Conservation (phyloP, 768 basidiomycete species). For the Leccinum subgranulosum region DNA sequence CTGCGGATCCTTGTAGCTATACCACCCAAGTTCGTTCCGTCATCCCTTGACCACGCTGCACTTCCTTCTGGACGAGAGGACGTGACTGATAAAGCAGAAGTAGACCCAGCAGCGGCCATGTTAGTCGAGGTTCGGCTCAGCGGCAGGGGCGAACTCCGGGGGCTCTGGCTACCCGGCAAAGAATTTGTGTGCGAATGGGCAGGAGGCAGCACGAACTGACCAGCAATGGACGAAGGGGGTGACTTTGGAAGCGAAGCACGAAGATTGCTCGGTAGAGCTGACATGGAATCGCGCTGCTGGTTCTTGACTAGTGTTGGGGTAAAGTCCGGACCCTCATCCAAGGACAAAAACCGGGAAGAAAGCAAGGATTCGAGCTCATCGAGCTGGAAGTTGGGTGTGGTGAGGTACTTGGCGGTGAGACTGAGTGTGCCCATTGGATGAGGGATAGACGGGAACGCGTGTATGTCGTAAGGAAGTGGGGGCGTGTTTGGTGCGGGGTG, state of each 20-base stretch:
- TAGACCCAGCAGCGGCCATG: constrained; percentile 29
- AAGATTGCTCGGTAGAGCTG: constrained; percentile 40
- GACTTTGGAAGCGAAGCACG: constrained; percentile 47
- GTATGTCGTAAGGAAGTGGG: constrained; percentile 48
- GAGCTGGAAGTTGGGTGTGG: constrained; percentile 64
- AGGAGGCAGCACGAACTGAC: constrained; percentile 42
- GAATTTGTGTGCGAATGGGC: constrained; percentile 36
- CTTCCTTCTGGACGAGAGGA: constrained; percentile 40
- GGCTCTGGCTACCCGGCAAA: constrained; percentile 36
- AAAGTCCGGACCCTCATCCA: constrained; percentile 64
- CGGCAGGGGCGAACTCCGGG: constrained; percentile 34
- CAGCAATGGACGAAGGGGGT: constrained; percentile 42
- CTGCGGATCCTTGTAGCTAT: constrained; percentile 44
- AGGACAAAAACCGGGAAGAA: constrained; percentile 67
- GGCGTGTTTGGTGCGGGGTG: constrained; percentile 38
- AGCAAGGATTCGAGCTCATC: constrained; percentile 77
- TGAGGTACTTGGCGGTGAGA: constrained; percentile 62
- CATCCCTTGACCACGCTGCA: constrained; percentile 37
- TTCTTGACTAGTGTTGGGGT: constrained; percentile 70
- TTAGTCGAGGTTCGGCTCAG: constrained; percentile 34
- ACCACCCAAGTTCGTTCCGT: constrained; percentile 31
- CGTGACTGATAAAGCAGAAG: constrained; percentile 39
- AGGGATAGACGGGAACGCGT: constrained; percentile 63
- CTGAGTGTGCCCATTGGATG: constrained; percentile 66
- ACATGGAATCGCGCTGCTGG: constrained; percentile 54